These are phyloP conservation scores for Cutaneotrichosporon sp. DNA, from an alignment of 1,284 basidiomycete species.

Conservation along the genomic window DNA sequence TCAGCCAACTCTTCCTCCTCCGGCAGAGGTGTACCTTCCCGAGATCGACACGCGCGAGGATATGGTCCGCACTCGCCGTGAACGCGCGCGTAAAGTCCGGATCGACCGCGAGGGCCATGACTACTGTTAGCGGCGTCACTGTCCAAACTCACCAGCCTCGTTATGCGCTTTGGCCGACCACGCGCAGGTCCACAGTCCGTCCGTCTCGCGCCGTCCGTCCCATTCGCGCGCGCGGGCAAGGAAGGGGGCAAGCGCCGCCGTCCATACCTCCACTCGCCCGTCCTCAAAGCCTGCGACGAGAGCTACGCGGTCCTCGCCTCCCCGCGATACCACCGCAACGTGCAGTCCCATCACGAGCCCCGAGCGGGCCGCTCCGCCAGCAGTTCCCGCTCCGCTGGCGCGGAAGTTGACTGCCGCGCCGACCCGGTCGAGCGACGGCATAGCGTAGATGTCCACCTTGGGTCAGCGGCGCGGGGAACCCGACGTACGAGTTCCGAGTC, in stretches of 20 bases:
- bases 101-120: conserved; percentile 77
- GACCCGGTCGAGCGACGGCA: conserved; percentile 60
- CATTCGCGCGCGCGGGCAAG: conserved; percentile 1
- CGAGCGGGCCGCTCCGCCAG: conserved; percentile 33
- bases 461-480: not conserved
- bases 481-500: conserved; percentile 70
- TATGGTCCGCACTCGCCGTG: conserved; percentile 76
- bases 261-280: conserved; percentile 64
- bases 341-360: conserved; percentile 78
- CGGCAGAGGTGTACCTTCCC: not conserved
- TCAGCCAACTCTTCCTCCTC: not conserved
- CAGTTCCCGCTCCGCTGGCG: conserved; percentile 4
- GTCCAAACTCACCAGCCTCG: conserved; percentile 61
- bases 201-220: conserved; percentile 21
- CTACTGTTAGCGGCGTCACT: conserved; percentile 48
- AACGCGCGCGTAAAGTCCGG: conserved; percentile 59
- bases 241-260: conserved; percentile 41
- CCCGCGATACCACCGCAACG: conserved; percentile 33
- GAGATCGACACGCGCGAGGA: conserved; percentile 60
- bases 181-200: conserved; percentile 59
- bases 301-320: conserved; percentile 45
- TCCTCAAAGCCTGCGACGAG: conserved; percentile 74
- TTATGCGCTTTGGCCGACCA: conserved; percentile 69
- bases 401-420: conserved; percentile 59
- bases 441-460: conserved; percentile 61